A percentile compares a stretch with the other conserved stretches of the same genome.
phyloP scores from a whole-genome alignment of 306 rosid species.

The Delonix regia region DNA sequence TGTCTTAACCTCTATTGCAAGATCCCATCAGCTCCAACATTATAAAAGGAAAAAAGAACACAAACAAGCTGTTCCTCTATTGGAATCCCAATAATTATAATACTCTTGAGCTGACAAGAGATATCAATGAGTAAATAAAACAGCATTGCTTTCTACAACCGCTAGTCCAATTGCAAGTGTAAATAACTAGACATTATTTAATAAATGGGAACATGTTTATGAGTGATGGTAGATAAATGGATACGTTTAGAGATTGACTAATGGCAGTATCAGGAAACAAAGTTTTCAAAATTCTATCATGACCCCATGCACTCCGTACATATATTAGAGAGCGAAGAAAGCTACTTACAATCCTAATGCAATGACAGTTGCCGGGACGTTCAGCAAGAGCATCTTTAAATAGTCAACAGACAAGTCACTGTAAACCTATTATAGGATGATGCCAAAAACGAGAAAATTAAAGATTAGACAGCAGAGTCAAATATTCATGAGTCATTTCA shows the following conservation, averaged over 20 bases:
- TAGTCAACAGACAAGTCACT: constrained; percentile 91
- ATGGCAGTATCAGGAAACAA: constrained; percentile 10
- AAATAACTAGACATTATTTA: constrained; percentile 14
- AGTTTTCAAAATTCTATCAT: constrained; percentile 1
- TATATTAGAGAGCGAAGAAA: constrained; percentile 12
- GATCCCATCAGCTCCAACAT: background rate
- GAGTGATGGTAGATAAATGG: constrained; percentile 8
- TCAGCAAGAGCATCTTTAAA: constrained; percentile 84
- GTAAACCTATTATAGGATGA: constrained; percentile 62
- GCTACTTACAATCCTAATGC: constrained; percentile 84
- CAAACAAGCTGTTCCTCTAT: background rate
- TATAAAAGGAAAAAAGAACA: background rate
- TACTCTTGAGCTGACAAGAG: background rate
- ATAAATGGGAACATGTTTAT: constrained; percentile 6
- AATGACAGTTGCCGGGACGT: constrained; percentile 85
- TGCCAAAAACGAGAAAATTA: constrained; percentile 26
- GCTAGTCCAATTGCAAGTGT: background rate
- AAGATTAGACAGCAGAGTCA: constrained; percentile 1
- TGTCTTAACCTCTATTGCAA: background rate
- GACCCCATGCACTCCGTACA: background rate
- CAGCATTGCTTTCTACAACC: background rate
- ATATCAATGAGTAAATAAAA: background rate
- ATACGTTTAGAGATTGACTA: background rate
- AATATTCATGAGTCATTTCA: constrained; percentile 18
- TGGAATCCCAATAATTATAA: background rate